Base-by-base conservation (phyloP, 257 asterid species). In the Knoxia roxburghii region DNA sequence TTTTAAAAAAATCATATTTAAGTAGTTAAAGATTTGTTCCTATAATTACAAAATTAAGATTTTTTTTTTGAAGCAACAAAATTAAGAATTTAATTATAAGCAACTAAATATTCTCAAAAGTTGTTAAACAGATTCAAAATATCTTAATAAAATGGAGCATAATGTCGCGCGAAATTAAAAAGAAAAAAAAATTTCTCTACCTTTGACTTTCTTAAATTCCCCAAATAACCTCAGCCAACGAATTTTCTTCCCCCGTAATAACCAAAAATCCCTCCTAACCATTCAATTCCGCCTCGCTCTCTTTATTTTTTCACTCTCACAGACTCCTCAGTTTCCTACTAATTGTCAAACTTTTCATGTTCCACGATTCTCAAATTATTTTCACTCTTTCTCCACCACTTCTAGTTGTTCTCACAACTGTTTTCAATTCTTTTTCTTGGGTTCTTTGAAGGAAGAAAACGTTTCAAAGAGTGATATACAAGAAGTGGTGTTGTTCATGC, bases 201-300 rank as follows among this genome's bases (percentile, higher is more conserved):
- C 61, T 60, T 68, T 68, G 79, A 69, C 79, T 70, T 75, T 32
- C 43, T 7, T 32, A 64, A 48, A 55, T 14, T n/a, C 54, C 40
- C 26, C 45, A 27, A 59, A 32, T 2, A 75, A 71, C 76, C 61
- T 61, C 76, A 60, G 58, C 76, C 73, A 65, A 48, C 20, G 58
- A 65, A 37, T 72, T 21, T 45, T 65, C 37, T 62, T 40, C n/a
- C 43, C 43, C 15, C n/a, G 27, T 46, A 61, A n/a, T 61, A 11
- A 4, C 67, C 24, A 58, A 61, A 54, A 7, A 17, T 26, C 64
- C 35, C 57, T 71, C 74, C 52, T 30, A 13, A 51, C 80, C 77
- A 62, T 76, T 37, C 77, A 50, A 70, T 65, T 27, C 50, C 49
- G 40, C 72, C 45, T 14, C 29, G 5, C 54, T 35, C 69, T 37